phyloP scores from a whole-genome alignment of 140 eudicot genomes.

The Stevia rebaudiana region DNA sequence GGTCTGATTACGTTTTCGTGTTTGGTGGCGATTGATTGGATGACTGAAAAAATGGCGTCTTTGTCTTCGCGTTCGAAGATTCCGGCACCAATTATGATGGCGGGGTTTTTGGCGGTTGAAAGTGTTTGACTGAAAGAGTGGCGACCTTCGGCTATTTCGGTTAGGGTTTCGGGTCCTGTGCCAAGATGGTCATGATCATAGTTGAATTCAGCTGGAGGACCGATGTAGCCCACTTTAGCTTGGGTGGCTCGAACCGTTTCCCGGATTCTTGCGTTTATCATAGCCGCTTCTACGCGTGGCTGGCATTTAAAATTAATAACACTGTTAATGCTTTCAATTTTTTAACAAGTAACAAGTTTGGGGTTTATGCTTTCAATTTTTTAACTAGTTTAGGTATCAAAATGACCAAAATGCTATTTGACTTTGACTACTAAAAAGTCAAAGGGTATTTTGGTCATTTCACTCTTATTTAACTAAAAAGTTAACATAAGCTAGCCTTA shows the following conservation, averaged over 20 bases:
- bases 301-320: slow-evolving; percentile 19
- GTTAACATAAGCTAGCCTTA: no score
- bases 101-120: slow-evolving; percentile 71
- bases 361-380: no score
- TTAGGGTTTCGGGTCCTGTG: slow-evolving; percentile 71
- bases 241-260: slow-evolving; percentile 72
- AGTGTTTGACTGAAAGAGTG: slow-evolving; percentile 64
- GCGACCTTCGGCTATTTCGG: slow-evolving; percentile 62
- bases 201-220: slow-evolving; percentile 80
- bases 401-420: no score
- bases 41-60: slow-evolving; percentile 71
- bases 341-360: no score
- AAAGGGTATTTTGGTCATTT: no score
- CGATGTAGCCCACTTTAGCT: slow-evolving; percentile 87
- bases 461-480: no score
- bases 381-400: no score
- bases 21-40: slow-evolving; percentile 64
- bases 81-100: slow-evolving; percentile 78
- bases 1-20: slow-evolving; percentile 54
- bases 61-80: slow-evolving; percentile 70
- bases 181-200: slow-evolving; percentile 80
- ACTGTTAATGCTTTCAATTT: no score
- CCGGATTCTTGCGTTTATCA: slow-evolving; percentile 91
- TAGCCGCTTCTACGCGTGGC: slow-evolving; percentile 97
- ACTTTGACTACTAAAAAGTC: no score